Evolutionary conservation across 352 stramenopile species (phyloP), one percentile per base, ranked within the genome.

Genomic region (Pythium sp.): DNA sequence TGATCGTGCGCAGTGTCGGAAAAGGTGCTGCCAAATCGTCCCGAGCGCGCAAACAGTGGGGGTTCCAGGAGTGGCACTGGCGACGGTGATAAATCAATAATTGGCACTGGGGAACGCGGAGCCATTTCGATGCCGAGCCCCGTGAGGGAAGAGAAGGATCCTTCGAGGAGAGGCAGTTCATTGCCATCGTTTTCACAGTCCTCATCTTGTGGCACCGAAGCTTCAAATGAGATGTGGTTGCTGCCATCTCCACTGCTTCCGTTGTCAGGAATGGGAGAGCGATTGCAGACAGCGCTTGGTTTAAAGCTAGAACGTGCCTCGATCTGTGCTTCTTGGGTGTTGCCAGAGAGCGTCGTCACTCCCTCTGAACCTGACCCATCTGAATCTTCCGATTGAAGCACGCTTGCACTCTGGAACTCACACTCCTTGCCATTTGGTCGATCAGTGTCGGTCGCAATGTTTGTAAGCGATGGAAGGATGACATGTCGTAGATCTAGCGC

Each of bases 21-120:
- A 30, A 65, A 65, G 36, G 58, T 66, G 47, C 46, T 71, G 34
- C n/a, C 14, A 14, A 32, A 65, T 14, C 62, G 66, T 26, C 20
- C 46, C 8, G 26, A 26, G 14, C 65, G 65, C 11, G 30, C 5
- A 15, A 56, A 66, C 2, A 47, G 22, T 1, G 65, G 58, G 11
- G 58, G 66, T n/a, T 71, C 65, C 36, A 71, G 58, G 11, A 71
- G 65, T 1, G 65, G 65, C 7, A 71, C 58, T 34, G 65, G 65
- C 3, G 65, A 65, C 14, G 22, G 4, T 15, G 65, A 70, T 20
- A 70, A 15, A 43, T 65, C 65, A 34, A 66, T 4, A 18, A 66
- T 34, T 22, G 49, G 38, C 5, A 66, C 58, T 15, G 28, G 49
- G 5, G 36, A 57, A 12, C n/a, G 9, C 5, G 26, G 0, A 5